phyloP scores from a whole-genome alignment of 805 yeast genomes.

The Maudiozyma barnettii region DNA sequence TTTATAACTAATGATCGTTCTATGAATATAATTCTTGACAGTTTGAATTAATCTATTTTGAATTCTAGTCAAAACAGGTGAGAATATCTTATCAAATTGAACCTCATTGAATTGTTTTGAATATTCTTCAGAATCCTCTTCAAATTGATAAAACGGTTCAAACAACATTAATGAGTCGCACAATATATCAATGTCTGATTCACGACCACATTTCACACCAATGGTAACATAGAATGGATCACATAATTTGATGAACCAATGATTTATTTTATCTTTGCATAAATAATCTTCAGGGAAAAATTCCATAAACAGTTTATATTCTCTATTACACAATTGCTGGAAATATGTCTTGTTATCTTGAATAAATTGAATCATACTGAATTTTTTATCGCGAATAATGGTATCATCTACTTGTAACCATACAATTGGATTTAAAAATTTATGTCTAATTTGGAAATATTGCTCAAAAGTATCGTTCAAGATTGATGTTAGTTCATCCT shows the following conservation, averaged over 20 bases:
- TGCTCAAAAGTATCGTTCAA: constrained; percentile 47
- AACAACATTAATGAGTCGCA: constrained; percentile 70
- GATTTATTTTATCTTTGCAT: constrained; percentile 34
- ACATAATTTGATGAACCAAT: constrained; percentile 53
- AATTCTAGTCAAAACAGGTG: constrained; percentile 63
- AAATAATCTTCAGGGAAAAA: constrained; percentile 38
- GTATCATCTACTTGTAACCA: constrained; percentile 30
- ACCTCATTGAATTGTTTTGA: constrained; percentile 23
- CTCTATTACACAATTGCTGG: constrained; percentile 51
- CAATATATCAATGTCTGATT: constrained; percentile 52
- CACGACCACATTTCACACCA: constrained; percentile 60
- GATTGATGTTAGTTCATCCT: constrained; percentile 45
- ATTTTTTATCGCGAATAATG: constrained; percentile 12
- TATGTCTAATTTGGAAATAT: constrained; percentile 51
- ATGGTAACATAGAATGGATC: constrained; percentile 72
- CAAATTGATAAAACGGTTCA: constrained; percentile 57
- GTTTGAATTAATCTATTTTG: constrained; percentile 76
- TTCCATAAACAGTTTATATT: constrained; percentile 45
- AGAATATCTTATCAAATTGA: constrained; percentile 52
- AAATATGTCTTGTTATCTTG: constrained; percentile 55
- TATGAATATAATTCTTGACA: constrained; percentile 63
- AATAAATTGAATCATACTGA: constrained; percentile 44
- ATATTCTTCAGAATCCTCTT: constrained; percentile 34
- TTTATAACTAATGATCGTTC: constrained; percentile 53
- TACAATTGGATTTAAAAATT: constrained; percentile 38